phyloP scores from a whole-genome alignment of 1,139 yeast genomes.

The Kodamaea arcana region DNA sequence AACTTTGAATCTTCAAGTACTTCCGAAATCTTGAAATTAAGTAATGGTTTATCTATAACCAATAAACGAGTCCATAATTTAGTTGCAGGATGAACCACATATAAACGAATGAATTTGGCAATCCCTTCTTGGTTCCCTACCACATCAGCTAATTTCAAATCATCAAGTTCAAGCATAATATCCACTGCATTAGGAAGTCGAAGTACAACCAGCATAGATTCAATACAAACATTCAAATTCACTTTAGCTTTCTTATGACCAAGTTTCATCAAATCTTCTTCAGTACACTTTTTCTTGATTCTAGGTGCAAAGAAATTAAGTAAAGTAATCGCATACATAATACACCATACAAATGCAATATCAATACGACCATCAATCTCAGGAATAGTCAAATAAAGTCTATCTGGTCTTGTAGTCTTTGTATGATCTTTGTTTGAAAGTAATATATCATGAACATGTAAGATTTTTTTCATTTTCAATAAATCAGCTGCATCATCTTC shows the following conservation, averaged over 20 bases:
- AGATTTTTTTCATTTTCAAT: slow-evolving; percentile 32
- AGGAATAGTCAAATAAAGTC: slow-evolving; percentile 27
- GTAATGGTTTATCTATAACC: slow-evolving; percentile 36
- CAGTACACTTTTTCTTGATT: slow-evolving; percentile 26
- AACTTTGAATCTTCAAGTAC: slow-evolving; percentile 7
- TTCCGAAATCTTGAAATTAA: slow-evolving; percentile 17
- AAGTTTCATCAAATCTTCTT: slow-evolving; percentile 22
- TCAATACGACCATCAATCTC: slow-evolving; percentile 40
- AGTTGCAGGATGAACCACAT: slow-evolving; percentile 53
- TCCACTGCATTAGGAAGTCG: slow-evolving; percentile 51
- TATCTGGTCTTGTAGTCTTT: slow-evolving; percentile 19
- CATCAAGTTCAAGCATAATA: slow-evolving; percentile 48
- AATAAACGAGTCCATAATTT: slow-evolving; percentile 42
- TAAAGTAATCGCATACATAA: slow-evolving; percentile 36
- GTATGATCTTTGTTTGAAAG: slow-evolving; percentile 22
- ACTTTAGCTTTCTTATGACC: slow-evolving; percentile 18
- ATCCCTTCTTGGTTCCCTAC: slow-evolving; percentile 25
- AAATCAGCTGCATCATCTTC: slow-evolving; percentile 15
- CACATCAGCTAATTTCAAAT: slow-evolving; percentile 27
- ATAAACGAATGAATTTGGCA: slow-evolving; percentile 41
- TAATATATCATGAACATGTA: slow-evolving; percentile 24
- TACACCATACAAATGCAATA: slow-evolving; percentile 43
- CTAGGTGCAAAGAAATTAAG: slow-evolving; percentile 36
- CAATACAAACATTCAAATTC: slow-evolving; percentile 34
- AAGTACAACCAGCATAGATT: slow-evolving; percentile 42